Evolutionary conservation across 2,329 filamentous ascomycete species (phyloP).

Genomic region (Phaeosphaeria sp.): DNA sequence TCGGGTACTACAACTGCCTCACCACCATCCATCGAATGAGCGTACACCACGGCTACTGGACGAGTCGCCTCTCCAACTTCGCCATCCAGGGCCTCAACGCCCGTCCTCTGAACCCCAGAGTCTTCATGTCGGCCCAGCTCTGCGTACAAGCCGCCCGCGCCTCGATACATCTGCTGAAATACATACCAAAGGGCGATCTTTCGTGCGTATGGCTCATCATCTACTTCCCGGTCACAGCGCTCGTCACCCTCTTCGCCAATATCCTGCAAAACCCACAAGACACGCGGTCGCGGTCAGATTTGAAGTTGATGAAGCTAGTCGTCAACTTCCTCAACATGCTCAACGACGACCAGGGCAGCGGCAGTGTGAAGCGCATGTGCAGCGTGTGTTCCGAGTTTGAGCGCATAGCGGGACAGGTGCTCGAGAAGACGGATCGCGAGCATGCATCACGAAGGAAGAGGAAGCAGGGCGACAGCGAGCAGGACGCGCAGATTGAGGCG

Average conservation of each 20-base stretch:
- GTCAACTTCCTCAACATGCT: conserved; percentile 91
- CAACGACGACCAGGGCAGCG: conserved; percentile 86
- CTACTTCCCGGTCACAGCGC: conserved; percentile 94
- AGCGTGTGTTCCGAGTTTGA: conserved; percentile 96
- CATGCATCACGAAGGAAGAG: conserved; percentile 81
- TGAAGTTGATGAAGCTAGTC: conserved; percentile 89
- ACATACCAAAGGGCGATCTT: conserved; percentile 94
- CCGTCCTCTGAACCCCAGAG: conserved; percentile 85
- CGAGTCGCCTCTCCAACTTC: conserved; percentile 90
- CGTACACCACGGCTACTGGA: conserved; percentile 98
- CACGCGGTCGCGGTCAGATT: conserved; percentile 83
- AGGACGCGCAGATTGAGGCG: conserved; percentile 47
- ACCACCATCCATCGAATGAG: conserved; percentile 99
- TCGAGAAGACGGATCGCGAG: conserved; percentile 91
- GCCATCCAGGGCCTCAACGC: conserved; percentile 94
- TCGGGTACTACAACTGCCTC: conserved; percentile 96
- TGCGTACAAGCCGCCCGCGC: conserved; percentile 93
- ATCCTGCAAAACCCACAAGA: conserved; percentile 96
- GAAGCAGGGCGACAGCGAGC: conserved; percentile 69
- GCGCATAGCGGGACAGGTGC: conserved; percentile 86
- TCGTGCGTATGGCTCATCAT: conserved; percentile 95
- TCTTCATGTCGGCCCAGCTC: conserved; percentile 91
- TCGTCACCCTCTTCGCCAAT: conserved; percentile 95
- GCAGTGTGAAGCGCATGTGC: conserved; percentile 91
- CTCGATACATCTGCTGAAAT: conserved; percentile 92